These are phyloP conservation scores for Phoma herbarum DNA, from an alignment of 2,329 filamentous ascomycete genomes.

Conservation along the genomic window DNA sequence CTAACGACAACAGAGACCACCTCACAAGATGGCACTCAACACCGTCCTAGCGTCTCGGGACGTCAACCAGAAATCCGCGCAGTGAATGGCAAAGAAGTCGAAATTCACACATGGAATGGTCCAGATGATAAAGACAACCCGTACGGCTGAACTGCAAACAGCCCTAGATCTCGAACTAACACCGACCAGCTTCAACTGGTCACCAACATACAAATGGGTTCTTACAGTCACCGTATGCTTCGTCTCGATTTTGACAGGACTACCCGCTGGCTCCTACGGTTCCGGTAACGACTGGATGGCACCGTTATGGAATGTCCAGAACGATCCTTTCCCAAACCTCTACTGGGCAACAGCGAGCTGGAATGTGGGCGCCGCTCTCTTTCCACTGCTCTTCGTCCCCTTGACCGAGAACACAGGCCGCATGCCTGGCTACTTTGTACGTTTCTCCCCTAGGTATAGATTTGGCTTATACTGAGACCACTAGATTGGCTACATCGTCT, in stretches of 20 bases:
- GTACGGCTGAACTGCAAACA: constrained; percentile 10
- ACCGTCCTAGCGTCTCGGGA: constrained; percentile 6
- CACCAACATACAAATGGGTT: constrained; percentile 52
- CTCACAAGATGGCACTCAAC: constrained; percentile 13
- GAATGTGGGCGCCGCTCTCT: constrained; percentile 54
- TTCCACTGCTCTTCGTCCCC: constrained; percentile 53
- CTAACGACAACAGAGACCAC: not conserved
- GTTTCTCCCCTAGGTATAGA: not conserved
- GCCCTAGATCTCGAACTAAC: not conserved
- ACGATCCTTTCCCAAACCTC: constrained; percentile 50
- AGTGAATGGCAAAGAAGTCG: constrained; percentile 34
- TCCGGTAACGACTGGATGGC: constrained; percentile 46
- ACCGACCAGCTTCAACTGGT: constrained; percentile 50
- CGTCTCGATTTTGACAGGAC: constrained; percentile 54
- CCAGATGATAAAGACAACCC: constrained; percentile 39
- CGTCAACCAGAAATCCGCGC: constrained; percentile 19
- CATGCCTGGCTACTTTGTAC: constrained; percentile 56
- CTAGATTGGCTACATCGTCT: constrained; percentile 51
- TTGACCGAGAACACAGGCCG: constrained; percentile 55
- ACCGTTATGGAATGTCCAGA: constrained; percentile 49
- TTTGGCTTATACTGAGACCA: constrained; percentile 1
- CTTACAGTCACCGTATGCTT: constrained; percentile 55
- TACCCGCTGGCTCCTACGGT: constrained; percentile 55
- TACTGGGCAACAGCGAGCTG: constrained; percentile 52
- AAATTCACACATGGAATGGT: constrained; percentile 37